Conservation (phyloP, 176 grass and related monocot species). For the Pontederia crassipes region DNA sequence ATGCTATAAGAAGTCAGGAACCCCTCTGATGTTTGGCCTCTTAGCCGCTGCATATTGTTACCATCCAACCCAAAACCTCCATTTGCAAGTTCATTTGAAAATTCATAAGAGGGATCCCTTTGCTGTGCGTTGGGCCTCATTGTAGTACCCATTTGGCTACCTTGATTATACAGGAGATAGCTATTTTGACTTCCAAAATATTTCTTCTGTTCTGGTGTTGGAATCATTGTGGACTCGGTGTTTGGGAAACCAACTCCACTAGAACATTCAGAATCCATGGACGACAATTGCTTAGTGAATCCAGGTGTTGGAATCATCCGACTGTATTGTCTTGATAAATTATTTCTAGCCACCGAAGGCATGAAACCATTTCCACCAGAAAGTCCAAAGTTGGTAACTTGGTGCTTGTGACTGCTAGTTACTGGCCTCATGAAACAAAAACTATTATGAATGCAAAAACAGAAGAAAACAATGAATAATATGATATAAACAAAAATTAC, state of each 20-base stretch:
- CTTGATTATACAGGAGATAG: slow-evolving; percentile 43
- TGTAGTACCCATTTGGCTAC: slow-evolving; percentile 46
- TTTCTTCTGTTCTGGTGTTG: slow-evolving; percentile 62
- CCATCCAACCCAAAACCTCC: slow-evolving; percentile 61
- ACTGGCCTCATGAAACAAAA: slow-evolving; percentile 40
- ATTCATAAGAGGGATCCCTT: slow-evolving; percentile 56
- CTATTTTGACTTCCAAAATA: slow-evolving; percentile 50
- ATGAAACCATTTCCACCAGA: slow-evolving; percentile 39
- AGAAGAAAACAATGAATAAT: slow-evolving; percentile 7
- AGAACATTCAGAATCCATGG: slow-evolving; percentile 58
- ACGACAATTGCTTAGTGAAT: slow-evolving; percentile 53
- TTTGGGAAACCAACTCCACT: slow-evolving; percentile 74
- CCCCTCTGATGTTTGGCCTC: slow-evolving; percentile 42
- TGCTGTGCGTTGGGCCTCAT: slow-evolving; percentile 60
- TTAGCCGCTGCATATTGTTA: slow-evolving; percentile 53
- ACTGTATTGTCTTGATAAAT: slow-evolving; percentile 45
- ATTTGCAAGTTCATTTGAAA: slow-evolving; percentile 66
- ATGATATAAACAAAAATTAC: slow-evolving; percentile 3
- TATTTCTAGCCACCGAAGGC: slow-evolving; percentile 43
- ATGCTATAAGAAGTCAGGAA: slow-evolving; percentile 58
- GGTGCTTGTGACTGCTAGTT: slow-evolving; percentile 61
- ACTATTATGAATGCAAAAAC: slow-evolving; percentile 15
- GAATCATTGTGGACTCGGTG: slow-evolving; percentile 42
- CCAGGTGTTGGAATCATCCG: slow-evolving; percentile 97
- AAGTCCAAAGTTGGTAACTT: slow-evolving; percentile 38